Evolutionary conservation across 148 eudicot genomes (phyloP).

Genomic region (Vaccinium corymbosum): DNA sequence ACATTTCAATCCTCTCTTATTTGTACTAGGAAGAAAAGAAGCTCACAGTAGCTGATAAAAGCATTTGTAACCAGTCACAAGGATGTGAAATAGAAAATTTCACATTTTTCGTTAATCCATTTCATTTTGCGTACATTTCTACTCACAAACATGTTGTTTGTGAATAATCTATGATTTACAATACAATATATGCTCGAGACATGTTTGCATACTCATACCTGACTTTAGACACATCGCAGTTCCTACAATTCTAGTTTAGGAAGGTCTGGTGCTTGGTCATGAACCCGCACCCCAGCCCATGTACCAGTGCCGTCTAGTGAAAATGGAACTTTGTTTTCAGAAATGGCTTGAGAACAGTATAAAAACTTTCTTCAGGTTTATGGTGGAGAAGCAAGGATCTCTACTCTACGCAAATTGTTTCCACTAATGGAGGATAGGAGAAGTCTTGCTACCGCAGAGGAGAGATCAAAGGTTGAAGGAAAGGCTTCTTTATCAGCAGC

Average conservation of each 20-base stretch:
- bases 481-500: conserved; percentile 93
- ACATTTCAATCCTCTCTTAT: neutral
- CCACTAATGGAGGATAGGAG: conserved; percentile 91
- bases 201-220: neutral
- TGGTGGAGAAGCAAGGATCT: conserved; percentile 69
- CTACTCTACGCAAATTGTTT: conserved; percentile 64
- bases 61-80: neutral
- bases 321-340: neutral
- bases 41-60: neutral
- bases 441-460: conserved; percentile 67
- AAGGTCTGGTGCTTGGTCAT: neutral
- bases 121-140: neutral
- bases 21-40: neutral
- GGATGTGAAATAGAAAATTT: neutral
- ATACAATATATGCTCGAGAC: neutral
- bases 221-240: neutral
- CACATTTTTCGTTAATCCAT: neutral
- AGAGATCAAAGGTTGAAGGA: conserved; percentile 63
- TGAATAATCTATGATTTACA: neutral
- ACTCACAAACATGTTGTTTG: neutral
- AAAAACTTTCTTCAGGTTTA: neutral
- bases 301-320: neutral
- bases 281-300: neutral
- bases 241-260: neutral
- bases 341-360: neutral